Base-by-base conservation (phyloP, 371 early-diverging fungal species). In the Neoconidiobolus thromboides region DNA sequence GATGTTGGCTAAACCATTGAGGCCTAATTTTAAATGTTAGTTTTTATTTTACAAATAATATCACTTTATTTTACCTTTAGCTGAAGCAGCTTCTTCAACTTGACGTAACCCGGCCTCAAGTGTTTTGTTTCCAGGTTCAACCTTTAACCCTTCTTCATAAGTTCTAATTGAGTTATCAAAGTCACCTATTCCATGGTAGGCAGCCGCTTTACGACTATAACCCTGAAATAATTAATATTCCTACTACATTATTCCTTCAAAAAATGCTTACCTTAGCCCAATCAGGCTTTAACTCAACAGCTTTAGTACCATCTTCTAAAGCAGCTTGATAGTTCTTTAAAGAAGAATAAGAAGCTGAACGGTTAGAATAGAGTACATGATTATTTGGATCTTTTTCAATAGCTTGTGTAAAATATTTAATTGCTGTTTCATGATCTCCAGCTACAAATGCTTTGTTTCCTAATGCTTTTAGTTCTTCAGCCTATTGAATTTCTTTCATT, bases 321-420 rank as follows among this genome's bases (percentile, higher is more conserved):
- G 91, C 92, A 59, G 76, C 69, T n/a, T 73, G 66, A 64, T 82
- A 91, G 56, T 85, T 63, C 63, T 81, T 81, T 59, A 80, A 68
- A 57, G 81, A 80, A 47, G 90, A 75, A 63, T 85, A 86, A 54
- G 81, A 71, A 10, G 89, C 92, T 5, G 92, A 89, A 60, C 90
- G 78, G 77, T 91, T 91, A 2, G 90, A 89, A 69, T 82, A 92
- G 43, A 92, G 74, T 43, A 92, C 87, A 65, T 91, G 89, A 77
- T 91, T 94, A 36, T 69, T 63, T 10, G 88, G 73, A 59, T 90
- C 94, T 14, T 77, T 63, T 9, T 76, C 76, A 55, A 93, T 83
- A n/a, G 87, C 87, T 63, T 86, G 65, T 48, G 83, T 75, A 60
- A 87, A 93, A 15, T 74, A 68, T 43, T 73, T 66, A 54, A 90